Base-by-base conservation (phyloP, 352 stramenopile genomes). In the Thraustochytrium striatum region DNA sequence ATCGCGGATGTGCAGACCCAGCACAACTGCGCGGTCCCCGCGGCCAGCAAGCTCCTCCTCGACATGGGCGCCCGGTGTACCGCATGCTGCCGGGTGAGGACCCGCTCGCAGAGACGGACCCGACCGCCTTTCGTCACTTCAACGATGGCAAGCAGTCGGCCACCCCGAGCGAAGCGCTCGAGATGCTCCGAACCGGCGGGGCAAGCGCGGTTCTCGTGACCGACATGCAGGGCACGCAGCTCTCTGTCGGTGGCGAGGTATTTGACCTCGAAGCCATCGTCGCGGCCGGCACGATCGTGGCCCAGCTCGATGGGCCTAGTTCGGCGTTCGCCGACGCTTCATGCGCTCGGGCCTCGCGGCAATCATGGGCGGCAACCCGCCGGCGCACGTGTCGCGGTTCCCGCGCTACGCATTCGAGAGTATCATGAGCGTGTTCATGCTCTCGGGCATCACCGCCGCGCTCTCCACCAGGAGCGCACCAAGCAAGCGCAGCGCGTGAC, bases 401-500 rank as follows among this genome's bases (percentile, higher is more conserved):
- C n/a, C n/a, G n/a, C n/a, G n/a, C n/a, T n/a, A n/a, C n/a, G n/a
- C n/a, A n/a, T n/a, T n/a, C n/a, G n/a, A n/a, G n/a, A n/a, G n/a
- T n/a, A n/a, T n/a, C n/a, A n/a, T n/a, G n/a, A n/a, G n/a, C n/a
- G n/a, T n/a, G n/a, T n/a, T n/a, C n/a, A n/a, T n/a, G n/a, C n/a
- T n/a, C n/a, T n/a, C n/a, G n/a, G n/a, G n/a, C n/a, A 55, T 25
- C 16, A 75, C 44, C 16, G 44, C 30, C 8, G 65, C 33, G 7
- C 25, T 58, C 25, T 75, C 11, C 65, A 75, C 35, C 65, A 61
- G 32, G 65, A 30, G 13, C 65, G 65, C 44, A 35, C 19, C 21
- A 32, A 43, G 8, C n/a, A 19, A 32, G n/a, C 44, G 5, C 41
- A 75, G 65, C 7, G 13, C 11, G 30, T 75, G n/a, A 75, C 44